These are phyloP conservation scores for Skeletonema potamos DNA, from an alignment of 108 stramenopile species.

Conservation along the genomic window DNA sequence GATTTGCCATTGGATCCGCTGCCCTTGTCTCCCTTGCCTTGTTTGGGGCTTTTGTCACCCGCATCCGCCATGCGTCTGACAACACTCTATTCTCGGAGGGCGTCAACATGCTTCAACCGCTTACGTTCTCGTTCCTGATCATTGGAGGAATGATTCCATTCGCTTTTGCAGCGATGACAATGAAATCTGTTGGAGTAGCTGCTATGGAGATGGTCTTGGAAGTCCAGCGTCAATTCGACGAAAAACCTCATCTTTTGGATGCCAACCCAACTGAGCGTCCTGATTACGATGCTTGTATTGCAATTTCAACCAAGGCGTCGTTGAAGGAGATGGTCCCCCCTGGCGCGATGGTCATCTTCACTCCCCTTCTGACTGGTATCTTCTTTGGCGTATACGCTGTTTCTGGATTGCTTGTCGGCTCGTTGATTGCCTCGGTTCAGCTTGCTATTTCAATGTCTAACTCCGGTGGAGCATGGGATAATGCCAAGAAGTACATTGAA, in stretches of 20 bases:
- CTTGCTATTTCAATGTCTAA: slow-evolving; percentile 98
- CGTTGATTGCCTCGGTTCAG: slow-evolving; percentile 90
- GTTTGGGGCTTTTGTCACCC: slow-evolving; percentile 96
- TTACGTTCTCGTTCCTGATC: slow-evolving; percentile 96
- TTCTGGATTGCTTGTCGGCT: slow-evolving; percentile 93
- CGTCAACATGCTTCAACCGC: slow-evolving; percentile 93
- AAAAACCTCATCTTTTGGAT: slow-evolving; percentile 89
- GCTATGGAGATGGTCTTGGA: slow-evolving; percentile 98
- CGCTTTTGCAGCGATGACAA: slow-evolving; percentile 98
- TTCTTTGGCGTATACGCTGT: slow-evolving; percentile 96
- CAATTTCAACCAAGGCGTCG: slow-evolving; percentile 95
- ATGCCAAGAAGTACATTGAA: slow-evolving; percentile 99
- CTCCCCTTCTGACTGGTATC: slow-evolving; percentile 95
- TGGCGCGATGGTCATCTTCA: slow-evolving; percentile 95
- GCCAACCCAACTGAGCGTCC: slow-evolving; percentile 90
- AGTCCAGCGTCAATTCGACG: slow-evolving; percentile 97
- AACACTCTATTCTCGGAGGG: slow-evolving; percentile 62
- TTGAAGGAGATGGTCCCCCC: slow-evolving; percentile 97
- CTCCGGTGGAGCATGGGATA: slow-evolving; percentile 99
- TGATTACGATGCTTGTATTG: slow-evolving; percentile 95
- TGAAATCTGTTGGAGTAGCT: slow-evolving; percentile 97
- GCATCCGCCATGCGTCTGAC: slow-evolving; percentile 80
- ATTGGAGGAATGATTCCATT: slow-evolving; percentile 99
- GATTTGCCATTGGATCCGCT: slow-evolving; percentile 98
- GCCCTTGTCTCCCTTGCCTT: slow-evolving; percentile 98